Evolutionary conservation across 768 basidiomycete genomes (phyloP).

Genomic region (Termitomyces eurrhizus): DNA sequence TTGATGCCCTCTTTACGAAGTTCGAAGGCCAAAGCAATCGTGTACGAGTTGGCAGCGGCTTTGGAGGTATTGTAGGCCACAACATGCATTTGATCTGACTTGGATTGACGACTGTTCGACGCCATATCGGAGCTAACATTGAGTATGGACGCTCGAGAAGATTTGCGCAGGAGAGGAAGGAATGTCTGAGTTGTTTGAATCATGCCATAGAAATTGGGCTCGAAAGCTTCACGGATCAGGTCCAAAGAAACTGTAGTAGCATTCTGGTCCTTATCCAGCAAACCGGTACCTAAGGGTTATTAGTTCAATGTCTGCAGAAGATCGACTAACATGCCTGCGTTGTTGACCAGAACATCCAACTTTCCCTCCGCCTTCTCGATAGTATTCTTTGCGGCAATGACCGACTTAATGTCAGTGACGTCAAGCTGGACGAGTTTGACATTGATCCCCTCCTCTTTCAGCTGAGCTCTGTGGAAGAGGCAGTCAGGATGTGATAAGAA

Average conservation of each 20-base stretch:
- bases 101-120: conserved; percentile 35
- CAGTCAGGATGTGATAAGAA: neutral
- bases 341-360: conserved; percentile 44
- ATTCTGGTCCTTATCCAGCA: conserved; percentile 29
- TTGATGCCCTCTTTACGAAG: conserved; percentile 49
- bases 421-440: conserved; percentile 36
- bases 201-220: conserved; percentile 40
- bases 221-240: conserved; percentile 31
- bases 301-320: neutral
- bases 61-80: conserved; percentile 67
- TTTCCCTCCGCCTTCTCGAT: conserved; percentile 37
- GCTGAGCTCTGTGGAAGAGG: conserved; percentile 13
- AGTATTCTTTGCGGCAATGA: conserved; percentile 28
- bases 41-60: conserved; percentile 61
- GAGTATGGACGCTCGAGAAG: conserved; percentile 33
- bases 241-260: conserved; percentile 30
- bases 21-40: conserved; percentile 60
- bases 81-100: conserved; percentile 26
- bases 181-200: conserved; percentile 40
- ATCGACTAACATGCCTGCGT: conserved; percentile 29
- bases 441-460: conserved; percentile 17
- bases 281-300: conserved; percentile 20
- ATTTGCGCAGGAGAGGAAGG: conserved; percentile 35
- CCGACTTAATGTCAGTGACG: conserved; percentile 30
- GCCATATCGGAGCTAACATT: conserved; percentile 43